Conservation (phyloP, 768 basidiomycete genomes). For the Rhodosporidiobolus sp. region DNA sequence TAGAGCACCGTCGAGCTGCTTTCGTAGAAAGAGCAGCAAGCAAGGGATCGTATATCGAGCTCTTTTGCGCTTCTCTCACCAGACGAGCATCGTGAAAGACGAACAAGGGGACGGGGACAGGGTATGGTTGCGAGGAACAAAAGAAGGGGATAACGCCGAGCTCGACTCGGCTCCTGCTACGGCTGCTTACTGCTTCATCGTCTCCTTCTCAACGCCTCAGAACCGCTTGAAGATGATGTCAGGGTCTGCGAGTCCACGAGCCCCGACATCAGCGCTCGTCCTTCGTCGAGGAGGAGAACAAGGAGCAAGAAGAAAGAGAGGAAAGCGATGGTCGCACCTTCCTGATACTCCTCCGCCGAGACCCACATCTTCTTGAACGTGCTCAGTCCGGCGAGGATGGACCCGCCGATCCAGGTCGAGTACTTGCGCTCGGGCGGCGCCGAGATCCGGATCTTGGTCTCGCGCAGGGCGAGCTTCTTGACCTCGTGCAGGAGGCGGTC, state of each 20-base stretch:
- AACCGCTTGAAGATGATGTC: slow-evolving; percentile 40
- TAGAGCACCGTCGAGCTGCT: no score
- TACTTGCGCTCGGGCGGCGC: slow-evolving; percentile 99
- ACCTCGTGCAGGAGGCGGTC: slow-evolving; percentile 94
- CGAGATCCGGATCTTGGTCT: slow-evolving; percentile 97
- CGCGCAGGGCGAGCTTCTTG: slow-evolving; percentile 90
- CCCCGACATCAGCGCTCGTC: no score
- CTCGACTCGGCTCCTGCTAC: no score
- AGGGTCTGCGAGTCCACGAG: slow-evolving; percentile 7
- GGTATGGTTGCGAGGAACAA: no score
- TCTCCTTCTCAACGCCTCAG: neutral
- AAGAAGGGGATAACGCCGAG: no score
- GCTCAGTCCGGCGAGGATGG: slow-evolving; percentile 88
- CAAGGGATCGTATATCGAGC: no score
- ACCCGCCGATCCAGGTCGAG: slow-evolving; percentile 72
- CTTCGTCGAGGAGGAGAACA: neutral
- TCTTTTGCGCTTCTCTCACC: no score
- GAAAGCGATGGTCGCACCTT: slow-evolving; percentile 52
- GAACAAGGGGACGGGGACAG: no score
- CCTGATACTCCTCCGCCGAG: slow-evolving; percentile 97
- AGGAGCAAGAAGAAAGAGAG: neutral
- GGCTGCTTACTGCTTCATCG: no score
- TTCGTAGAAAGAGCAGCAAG: no score
- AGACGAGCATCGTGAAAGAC: no score
- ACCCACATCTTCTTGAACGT: slow-evolving; percentile 99